Evolutionary conservation across 2,329 filamentous ascomycete genomes (phyloP), one percentile per base, ranked within the genome.

Genomic region (Cytospora leucostoma): DNA sequence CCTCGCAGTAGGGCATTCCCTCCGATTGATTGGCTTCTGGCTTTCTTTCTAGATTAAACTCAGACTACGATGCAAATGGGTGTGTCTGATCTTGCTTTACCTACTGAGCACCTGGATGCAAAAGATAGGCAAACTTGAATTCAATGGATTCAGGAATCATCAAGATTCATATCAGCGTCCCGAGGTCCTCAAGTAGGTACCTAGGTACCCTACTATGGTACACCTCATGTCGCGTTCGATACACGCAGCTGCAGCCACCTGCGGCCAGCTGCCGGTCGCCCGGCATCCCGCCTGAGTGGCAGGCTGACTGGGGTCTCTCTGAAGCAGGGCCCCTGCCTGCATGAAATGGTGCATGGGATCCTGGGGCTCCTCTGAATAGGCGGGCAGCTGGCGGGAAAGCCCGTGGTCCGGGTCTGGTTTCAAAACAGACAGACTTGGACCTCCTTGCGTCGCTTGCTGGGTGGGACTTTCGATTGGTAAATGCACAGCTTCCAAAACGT

Each of bases 351-450:
- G 38, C 59, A 61, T 55, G 59, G 59, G 59, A 34, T 44, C 58
- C 58, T 47, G 44, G 44, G 44, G 44, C 44, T 47, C 44, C 27
- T 17, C n/a, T 47, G 7, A 47, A 47, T n/a, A 44, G 35, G 8
- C 35, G 21, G 47, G 12, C 47, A 52, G 38, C 51, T 49, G 58
- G 51, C 51, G 40, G 38, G 59, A 50, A 44, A 50, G 51, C 55
- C 51, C 44, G 44, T 47, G 44, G 44, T 19, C 44, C 44, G 44
- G 44, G 44, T 47, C 44, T 47, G 44, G 44, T 10, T 47, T 47
- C 44, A 47, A 47, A 61, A 53, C 54, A 61, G 49, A 61, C 51
- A 55, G n/a, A 61, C 59, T 61, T 55, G 59, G 59, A 55, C 40
- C 59, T 61, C 59, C 37, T 52, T 21, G 51, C 55, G 59, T 55